Base-by-base conservation (phyloP, 2,329 filamentous ascomycete species). In the Neofusicoccum sp. region DNA sequence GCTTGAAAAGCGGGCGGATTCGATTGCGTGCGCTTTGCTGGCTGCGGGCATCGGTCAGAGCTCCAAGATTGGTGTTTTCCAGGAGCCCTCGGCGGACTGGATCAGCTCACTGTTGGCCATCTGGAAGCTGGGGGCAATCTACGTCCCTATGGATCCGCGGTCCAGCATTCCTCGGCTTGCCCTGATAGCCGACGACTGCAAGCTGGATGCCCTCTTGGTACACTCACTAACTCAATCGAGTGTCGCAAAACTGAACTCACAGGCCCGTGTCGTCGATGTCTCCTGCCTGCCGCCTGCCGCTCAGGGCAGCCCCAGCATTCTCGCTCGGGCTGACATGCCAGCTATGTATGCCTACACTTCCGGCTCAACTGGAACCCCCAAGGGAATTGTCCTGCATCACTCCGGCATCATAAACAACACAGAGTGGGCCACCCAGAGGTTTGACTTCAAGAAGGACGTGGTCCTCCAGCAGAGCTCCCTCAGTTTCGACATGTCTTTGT, bases 31-130 rank as follows among this genome's bases (percentile, higher is more conserved):
- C 22, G 22, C 22, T 22, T 22, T 22, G 22, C 22, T 22, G 22
- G 22, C 22, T 22, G 22, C 22, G 22, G 22, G 22, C 22, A 22
- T 36, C 22, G 34, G 3, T 11, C 12, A n/a, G 11, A 59, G 65
- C 9, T 6, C 8, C 1, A 33, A 8, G 4, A 74, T 84, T 1
- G 74, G 67, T 1, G 78, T 84, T 1, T 78, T 80, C 58, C 76
- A 79, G 44, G 59, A 78, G 3, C 72, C 81, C 0, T 65, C 70
- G 0, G 44, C 68, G 0, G 75, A 80, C 41, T 79, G 68, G 69
- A 67, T 79, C 3, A 70, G 64, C 41, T 77, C 76, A 0, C 64
- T 83, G 47, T 71, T 83, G 3, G 81, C 77, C 6, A 78, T 82
- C 43, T 65, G 75, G 60, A 69, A 73, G 0, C 56, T 78, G 11